Conservation (phyloP, 2,329 filamentous ascomycete genomes). For the Cladosporium velox region DNA sequence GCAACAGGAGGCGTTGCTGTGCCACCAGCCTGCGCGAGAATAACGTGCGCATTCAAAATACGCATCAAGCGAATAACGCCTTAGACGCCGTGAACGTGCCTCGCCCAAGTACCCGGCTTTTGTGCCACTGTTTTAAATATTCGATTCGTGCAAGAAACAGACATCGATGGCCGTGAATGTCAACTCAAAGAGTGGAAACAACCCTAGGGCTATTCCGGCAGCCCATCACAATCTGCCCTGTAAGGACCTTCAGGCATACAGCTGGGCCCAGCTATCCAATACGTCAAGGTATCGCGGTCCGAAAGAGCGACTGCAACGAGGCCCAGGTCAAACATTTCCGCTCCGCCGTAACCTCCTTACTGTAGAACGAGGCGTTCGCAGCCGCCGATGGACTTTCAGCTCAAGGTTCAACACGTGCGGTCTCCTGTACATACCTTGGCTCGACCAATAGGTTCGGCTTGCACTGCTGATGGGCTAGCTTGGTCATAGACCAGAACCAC, state of each 20-base stretch:
- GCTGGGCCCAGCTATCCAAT: neutral
- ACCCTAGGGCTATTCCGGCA: neutral
- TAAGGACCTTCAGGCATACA: neutral
- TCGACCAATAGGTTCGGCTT: neutral
- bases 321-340: neutral
- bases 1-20: constrained; percentile 8
- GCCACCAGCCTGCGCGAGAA: constrained; percentile 5
- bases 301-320: constrained; percentile 1
- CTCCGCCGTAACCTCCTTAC: neutral
- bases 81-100: constrained; percentile 12
- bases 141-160: neutral
- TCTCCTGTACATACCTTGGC: neutral
- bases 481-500: neutral
- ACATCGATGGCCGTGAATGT: neutral
- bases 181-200: neutral
- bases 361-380: neutral
- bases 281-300: constrained; percentile 5
- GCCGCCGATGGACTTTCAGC: neutral
- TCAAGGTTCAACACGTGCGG: neutral
- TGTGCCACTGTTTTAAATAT: neutral
- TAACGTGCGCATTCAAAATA: neutral
- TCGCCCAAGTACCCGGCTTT: constrained; percentile 9
- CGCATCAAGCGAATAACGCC: constrained; percentile 3
- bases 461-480: neutral
- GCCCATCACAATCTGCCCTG: neutral